Conservation (phyloP, 306 rosid genomes). For the Adenanthera pavonina region DNA sequence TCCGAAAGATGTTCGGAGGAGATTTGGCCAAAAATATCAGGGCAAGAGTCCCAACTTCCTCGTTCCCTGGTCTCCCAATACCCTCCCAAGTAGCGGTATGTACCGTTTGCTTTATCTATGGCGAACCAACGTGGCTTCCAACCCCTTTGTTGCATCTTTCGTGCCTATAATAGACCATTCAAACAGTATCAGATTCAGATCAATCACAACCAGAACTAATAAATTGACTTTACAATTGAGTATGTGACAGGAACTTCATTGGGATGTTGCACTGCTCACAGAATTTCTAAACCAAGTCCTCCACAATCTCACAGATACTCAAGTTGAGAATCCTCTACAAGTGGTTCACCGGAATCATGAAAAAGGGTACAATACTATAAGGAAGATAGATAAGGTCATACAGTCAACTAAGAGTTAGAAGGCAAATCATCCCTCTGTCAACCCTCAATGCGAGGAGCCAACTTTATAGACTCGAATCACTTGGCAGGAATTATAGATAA, state of each 20-base stretch:
- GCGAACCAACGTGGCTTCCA: conserved; percentile 98
- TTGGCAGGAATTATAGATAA: background rate
- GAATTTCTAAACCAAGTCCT: background rate
- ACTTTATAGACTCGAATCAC: conserved; percentile 14
- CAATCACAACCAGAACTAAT: conserved; percentile 24
- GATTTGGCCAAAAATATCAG: conserved; percentile 90
- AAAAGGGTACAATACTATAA: background rate
- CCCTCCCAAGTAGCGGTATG: conserved; percentile 81
- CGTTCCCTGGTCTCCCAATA: conserved; percentile 90
- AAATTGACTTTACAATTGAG: background rate
- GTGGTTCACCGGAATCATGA: background rate
- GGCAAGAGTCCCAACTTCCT: conserved; percentile 85
- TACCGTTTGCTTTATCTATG: conserved; percentile 74
- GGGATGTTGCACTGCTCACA: background rate
- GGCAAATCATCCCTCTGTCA: background rate
- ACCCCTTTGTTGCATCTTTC: conserved; percentile 97
- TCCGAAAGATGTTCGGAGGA: conserved; percentile 73
- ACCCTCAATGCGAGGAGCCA: background rate
- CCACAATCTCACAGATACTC: background rate
- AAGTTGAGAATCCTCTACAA: background rate
- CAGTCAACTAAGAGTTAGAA: conserved; percentile 1
- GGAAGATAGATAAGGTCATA: background rate
- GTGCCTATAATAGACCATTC: conserved; percentile 68
- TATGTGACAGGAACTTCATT: conserved; percentile 10
- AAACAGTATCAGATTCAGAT: conserved; percentile 28